These are phyloP conservation scores for Rachicladosporium sp. DNA, from an alignment of 2,329 filamentous ascomycete genomes.

Conservation along the genomic window DNA sequence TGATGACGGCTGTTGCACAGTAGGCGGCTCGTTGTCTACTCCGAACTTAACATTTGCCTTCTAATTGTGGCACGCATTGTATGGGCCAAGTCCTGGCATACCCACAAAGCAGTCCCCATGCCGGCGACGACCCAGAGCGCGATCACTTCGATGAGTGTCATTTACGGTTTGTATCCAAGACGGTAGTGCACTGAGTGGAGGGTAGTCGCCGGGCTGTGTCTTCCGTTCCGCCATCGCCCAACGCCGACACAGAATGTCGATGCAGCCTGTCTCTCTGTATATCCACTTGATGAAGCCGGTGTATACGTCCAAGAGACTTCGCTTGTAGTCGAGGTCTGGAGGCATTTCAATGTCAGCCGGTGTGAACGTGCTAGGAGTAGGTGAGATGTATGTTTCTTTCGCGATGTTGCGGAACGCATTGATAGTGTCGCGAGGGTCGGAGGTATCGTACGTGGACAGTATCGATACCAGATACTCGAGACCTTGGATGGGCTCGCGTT, in stretches of 20 bases:
- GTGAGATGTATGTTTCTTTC: not conserved
- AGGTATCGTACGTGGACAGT: not conserved
- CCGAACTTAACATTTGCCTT: too few relatives aligned
- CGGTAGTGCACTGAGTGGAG: not conserved
- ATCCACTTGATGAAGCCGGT: slow-evolving; percentile 9
- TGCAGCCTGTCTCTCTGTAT: slow-evolving; percentile 5
- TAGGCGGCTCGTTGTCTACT: too few relatives aligned
- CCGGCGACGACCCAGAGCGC: not conserved
- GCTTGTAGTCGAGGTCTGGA: too few relatives aligned
- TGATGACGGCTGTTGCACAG: too few relatives aligned
- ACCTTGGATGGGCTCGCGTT: slow-evolving; percentile 1
- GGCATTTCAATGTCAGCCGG: too few relatives aligned
- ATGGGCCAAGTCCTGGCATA: slow-evolving; percentile 3
- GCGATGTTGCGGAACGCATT: not conserved
- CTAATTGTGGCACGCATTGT: not conserved
- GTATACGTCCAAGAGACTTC: too few relatives aligned
- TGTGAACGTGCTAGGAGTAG: too few relatives aligned
- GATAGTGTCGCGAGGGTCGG: slow-evolving; percentile 1
- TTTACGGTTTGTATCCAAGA: slow-evolving; percentile 5
- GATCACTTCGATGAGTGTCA: not conserved
- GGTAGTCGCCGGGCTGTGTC: not conserved
- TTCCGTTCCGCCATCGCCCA: slow-evolving; percentile 11
- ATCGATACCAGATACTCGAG: slow-evolving; percentile 6
- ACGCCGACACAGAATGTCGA: slow-evolving; percentile 16
- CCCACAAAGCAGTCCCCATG: slow-evolving; percentile 5